Evolutionary conservation across 257 asterid species (phyloP), one percentile per base, ranked within the genome.

Genomic region (Solanum ossicruentum): DNA sequence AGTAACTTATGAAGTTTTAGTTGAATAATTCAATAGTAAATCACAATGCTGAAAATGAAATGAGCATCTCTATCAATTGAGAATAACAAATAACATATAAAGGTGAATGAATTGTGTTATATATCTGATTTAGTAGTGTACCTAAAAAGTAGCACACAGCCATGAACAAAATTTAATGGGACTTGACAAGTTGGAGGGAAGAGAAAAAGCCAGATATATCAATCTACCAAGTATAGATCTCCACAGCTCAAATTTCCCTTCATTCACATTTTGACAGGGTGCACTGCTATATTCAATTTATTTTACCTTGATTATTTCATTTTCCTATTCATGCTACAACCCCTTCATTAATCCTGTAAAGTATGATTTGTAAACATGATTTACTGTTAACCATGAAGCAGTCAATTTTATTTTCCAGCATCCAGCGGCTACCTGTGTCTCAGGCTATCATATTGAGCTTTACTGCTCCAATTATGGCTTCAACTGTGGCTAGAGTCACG

Each of bases 401-500:
- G 84, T 86, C 52, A 52, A 84, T 84, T 82, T 84, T 85, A 20
- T 84, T 82, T 87, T 89, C 81, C 90, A 87, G 92, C 89, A 84
- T 88, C 84, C 92, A 87, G 85, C 84, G 79, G 67, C 70, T 89
- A 57, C 90, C 92, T 57, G 57, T 81, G 70, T 89, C 92, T 80
- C 88, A 84, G 85, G 88, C 90, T 55, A 84, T 82, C 83, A 71
- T 84, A 78, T 77, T 89, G 84, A 87, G 88, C 83, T 87, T 89
- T 87, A 86, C 88, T 28, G 84, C 87, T 83, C 92, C 92, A 84
- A 86, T 89, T 66, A 86, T 87, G 88, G 92, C 92, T 87, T 80
- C 90, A 67, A 15, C 84, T 60, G 88, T 87, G 5, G 89, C 90
- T 84, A 86, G 88, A 79, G 17, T 87, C 80, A 86, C 85, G 84